Conservation (phyloP, 2,329 filamentous ascomycete genomes). For the Colletotrichum tofieldiae region DNA sequence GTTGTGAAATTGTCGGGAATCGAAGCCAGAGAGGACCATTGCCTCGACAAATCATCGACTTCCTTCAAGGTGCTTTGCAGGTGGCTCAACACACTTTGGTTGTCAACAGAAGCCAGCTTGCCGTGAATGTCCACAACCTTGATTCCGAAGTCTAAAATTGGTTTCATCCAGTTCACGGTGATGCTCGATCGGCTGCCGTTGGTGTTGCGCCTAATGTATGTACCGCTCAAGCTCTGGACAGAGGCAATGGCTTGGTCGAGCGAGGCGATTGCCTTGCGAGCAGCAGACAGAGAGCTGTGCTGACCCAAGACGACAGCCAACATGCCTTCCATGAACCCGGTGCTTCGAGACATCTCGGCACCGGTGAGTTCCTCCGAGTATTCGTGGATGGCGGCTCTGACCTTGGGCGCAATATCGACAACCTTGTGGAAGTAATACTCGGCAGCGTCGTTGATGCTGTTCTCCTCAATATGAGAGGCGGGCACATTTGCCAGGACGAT, state of each 20-base stretch:
- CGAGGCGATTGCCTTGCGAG: conserved; percentile 55
- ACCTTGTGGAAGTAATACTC: conserved; percentile 86
- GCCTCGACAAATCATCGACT: conserved; percentile 61
- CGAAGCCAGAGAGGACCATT: conserved; percentile 59
- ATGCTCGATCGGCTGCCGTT: conserved; percentile 49
- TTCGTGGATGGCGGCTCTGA: conserved; percentile 77
- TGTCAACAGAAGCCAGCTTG: conserved; percentile 71
- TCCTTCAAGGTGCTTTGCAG: conserved; percentile 67
- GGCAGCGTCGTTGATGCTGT: conserved; percentile 57
- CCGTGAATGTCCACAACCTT: conserved; percentile 77
- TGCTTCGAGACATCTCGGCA: conserved; percentile 83
- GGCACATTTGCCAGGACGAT: conserved; percentile 73
- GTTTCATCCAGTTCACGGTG: conserved; percentile 73
- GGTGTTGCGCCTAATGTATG: conserved; percentile 23
- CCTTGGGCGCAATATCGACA: conserved; percentile 79
- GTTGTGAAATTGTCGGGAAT: conserved; percentile 69
- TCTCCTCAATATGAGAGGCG: conserved; percentile 44
- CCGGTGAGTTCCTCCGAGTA: conserved; percentile 89
- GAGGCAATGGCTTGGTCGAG: conserved; percentile 39
- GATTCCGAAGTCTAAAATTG: conserved; percentile 75
- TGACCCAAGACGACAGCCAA: conserved; percentile 77
- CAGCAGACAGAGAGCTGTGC: conserved; percentile 64
- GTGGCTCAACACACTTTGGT: conserved; percentile 59
- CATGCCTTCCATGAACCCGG: conserved; percentile 90
- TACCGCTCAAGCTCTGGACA: conserved; percentile 46